Base-by-base conservation (phyloP, 768 basidiomycete genomes). In the Mycena latifolia region DNA sequence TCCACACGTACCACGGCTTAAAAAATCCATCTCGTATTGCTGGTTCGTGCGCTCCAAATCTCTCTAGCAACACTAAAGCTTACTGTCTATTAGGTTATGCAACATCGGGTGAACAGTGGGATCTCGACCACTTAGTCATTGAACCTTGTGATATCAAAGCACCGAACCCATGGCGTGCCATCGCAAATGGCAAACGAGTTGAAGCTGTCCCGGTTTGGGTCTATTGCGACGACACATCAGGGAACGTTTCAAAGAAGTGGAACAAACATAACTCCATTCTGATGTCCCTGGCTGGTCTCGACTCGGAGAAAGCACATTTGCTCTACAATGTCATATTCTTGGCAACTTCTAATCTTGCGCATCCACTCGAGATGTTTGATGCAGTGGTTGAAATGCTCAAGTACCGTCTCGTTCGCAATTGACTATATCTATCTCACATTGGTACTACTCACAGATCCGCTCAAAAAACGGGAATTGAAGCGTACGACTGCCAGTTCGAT, bases 381-480 rank as follows among this genome's bases (percentile, higher is more conserved):
- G 71, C 67, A 5, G 63, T 73, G 45, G 67, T 61, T 47, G 63
- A 65, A 11, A 67, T 69, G 45, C 61, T 77, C 0, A 41, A 70
- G 75, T 78, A 18, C n/a, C n/a, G n/a, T 28, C 18, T 47, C 8
- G 8, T 9, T 27, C 20, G 10, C 2, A n/a, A 12, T 7, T 46
- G 10, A n/a, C 10, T 3, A 22, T 31, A 17, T 35, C 20, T 17
- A 55, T 35, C 17, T 33, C 22, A 3, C 22, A 25, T 28, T 20
- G 7, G 20, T 39, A 5, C 15, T 27, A n/a, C n/a, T n/a, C n/a
- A 6, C n/a, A 65, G 63, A n/a, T 31, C 25, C 5, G 31, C 29
- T 5, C 76, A 79, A 47, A 33, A 71, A 0, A 51, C 71, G 17
- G 82, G 83, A 0, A 74, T 83, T 2, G 77, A 77, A 74, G 81